Percentiles rank a stretch among this genome's conserved stretches.
phyloP scores from a whole-genome alignment of 176 grass and related monocot species.

The Eragrostis curvula region DNA sequence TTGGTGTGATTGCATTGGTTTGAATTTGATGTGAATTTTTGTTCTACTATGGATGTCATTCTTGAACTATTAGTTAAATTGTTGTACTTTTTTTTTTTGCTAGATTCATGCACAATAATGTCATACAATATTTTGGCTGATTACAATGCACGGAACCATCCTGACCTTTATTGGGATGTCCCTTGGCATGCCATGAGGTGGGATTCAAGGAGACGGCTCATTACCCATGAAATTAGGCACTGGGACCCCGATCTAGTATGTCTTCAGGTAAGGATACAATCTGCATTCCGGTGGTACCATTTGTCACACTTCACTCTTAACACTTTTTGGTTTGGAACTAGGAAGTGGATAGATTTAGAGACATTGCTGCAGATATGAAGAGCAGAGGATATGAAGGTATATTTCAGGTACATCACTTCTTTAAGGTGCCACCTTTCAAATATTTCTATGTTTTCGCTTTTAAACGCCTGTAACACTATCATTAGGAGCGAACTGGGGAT shows the following conservation, averaged over 20 bases:
- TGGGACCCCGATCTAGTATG: slow-evolving; percentile 84
- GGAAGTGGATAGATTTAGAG: slow-evolving; percentile 83
- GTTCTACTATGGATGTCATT: neutral
- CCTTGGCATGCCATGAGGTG: slow-evolving; percentile 67
- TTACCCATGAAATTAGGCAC: slow-evolving; percentile 70
- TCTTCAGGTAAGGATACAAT: slow-evolving; percentile 68
- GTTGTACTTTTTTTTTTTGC: slow-evolving; percentile 36
- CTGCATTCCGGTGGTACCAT: slow-evolving; percentile 9
- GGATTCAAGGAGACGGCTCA: slow-evolving; percentile 76
- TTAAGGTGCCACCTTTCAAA: neutral
- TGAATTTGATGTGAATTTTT: neutral
- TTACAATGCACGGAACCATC: slow-evolving; percentile 63
- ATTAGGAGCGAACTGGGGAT: slow-evolving; percentile 68
- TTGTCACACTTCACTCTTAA: slow-evolving; percentile 6
- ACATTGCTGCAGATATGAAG: slow-evolving; percentile 60
- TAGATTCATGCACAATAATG: slow-evolving; percentile 77
- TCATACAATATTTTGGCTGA: slow-evolving; percentile 94
- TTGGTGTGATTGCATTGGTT: neutral
- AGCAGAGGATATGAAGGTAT: slow-evolving; percentile 66
- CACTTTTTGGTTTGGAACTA: slow-evolving; percentile 34
- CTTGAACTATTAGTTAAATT: neutral
- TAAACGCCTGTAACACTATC: slow-evolving; percentile 23
- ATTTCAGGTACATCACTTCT: slow-evolving; percentile 66
- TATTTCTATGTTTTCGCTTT: slow-evolving; percentile 8
- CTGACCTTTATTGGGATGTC: slow-evolving; percentile 70